Percentiles rank a stretch among this genome's conserved stretches.
Evolutionary conservation across 129 eudicot species (phyloP).

Genomic region (Solidago caesia): DNA sequence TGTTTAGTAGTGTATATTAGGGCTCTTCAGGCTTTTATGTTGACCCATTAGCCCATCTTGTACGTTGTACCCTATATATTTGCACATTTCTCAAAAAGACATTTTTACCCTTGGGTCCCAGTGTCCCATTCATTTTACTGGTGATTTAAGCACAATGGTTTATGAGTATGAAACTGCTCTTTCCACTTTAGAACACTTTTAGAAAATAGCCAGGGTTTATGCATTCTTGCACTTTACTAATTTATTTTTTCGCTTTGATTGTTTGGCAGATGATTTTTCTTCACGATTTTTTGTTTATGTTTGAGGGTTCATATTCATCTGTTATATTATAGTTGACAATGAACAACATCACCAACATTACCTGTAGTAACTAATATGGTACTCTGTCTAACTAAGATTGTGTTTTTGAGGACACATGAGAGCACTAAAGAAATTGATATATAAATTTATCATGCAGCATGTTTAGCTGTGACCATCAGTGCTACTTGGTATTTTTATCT

Average conservation of each 20-base stretch:
- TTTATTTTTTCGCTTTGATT: background rate
- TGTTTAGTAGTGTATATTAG: background rate
- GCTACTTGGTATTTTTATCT: background rate
- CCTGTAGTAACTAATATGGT: background rate
- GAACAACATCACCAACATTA: background rate
- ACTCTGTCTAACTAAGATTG: background rate
- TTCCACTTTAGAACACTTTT: background rate
- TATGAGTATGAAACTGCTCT: background rate
- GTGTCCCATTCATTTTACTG: background rate
- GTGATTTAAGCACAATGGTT: background rate
- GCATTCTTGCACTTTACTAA: background rate
- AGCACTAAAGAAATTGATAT: background rate
- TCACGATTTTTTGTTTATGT: background rate
- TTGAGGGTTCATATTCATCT: background rate
- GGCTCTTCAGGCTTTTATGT: background rate
- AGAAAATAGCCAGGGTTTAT: background rate
- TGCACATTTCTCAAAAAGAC: background rate
- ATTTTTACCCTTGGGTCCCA: background rate
- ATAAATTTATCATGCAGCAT: background rate
- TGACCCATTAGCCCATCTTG: background rate
- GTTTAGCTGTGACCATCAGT: background rate
- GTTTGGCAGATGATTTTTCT: constrained; percentile 2
- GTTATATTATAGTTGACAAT: background rate
- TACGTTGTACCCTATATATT: background rate
- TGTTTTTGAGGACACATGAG: background rate